Percentiles rank a stretch among this genome's conserved stretches.
These are phyloP conservation scores for Epichloe amarillans DNA, from an alignment of 2,329 filamentous ascomycete genomes.

Conservation along the genomic window DNA sequence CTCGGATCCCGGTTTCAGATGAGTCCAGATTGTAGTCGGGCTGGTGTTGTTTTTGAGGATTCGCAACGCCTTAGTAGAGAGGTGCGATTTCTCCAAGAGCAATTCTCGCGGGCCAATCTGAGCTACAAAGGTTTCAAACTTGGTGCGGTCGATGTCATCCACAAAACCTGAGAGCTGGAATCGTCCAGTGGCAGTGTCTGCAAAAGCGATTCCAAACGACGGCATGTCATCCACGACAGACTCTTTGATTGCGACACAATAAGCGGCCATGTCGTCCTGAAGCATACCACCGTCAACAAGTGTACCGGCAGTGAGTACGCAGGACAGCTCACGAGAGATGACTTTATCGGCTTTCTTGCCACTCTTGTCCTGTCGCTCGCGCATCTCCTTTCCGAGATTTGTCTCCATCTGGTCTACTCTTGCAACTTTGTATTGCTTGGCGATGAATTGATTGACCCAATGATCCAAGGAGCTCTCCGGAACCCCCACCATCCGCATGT, in stretches of 20 bases:
- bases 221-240: conserved; percentile 59
- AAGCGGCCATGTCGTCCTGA: conserved; percentile 94
- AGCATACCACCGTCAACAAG: conserved; percentile 94
- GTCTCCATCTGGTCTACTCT: conserved; percentile 95
- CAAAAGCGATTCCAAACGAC: conserved; percentile 82
- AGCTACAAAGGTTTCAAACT: conserved; percentile 92
- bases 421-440: conserved; percentile 95
- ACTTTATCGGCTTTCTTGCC: conserved; percentile 79
- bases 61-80: conserved; percentile 79
- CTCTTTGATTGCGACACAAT: conserved; percentile 90
- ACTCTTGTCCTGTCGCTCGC: conserved; percentile 61
- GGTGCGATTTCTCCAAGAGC: conserved; percentile 70
- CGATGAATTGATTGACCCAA: conserved; percentile 97
- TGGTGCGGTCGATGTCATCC: conserved; percentile 86
- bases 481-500: conserved; percentile 99
- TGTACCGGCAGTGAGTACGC: conserved; percentile 82
- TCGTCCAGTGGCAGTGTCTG: conserved; percentile 89
- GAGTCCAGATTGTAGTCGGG: conserved; percentile 90
- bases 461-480: conserved; percentile 90
- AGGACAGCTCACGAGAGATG: conserved; percentile 79
- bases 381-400: conserved; percentile 93
- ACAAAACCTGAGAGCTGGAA: conserved; percentile 88
- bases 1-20: conserved; percentile 72
- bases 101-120: conserved; percentile 83
- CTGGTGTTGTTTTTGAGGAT: conserved; percentile 94